phyloP scores from a whole-genome alignment of 805 yeast genomes.

The Torulaspora delbrueckii region DNA sequence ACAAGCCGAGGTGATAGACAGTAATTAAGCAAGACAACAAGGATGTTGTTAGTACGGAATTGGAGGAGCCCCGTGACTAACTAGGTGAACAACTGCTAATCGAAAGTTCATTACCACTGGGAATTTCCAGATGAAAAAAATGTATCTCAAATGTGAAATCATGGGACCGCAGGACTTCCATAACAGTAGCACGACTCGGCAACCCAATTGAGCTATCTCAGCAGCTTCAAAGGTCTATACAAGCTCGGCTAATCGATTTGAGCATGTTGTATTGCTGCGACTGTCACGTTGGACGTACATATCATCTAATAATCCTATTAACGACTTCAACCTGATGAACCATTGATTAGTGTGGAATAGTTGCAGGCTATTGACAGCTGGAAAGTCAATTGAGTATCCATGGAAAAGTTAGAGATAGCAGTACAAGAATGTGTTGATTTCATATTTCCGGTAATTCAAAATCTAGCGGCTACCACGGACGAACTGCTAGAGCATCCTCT shows the following conservation, averaged over 20 bases:
- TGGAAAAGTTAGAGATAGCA: constrained; percentile 9
- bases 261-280: neutral
- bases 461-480: constrained; percentile 3
- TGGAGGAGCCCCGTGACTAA: too few relatives aligned
- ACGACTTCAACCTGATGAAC: neutral
- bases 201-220: neutral
- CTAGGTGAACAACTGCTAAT: too few relatives aligned
- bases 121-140: too few relatives aligned
- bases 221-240: neutral
- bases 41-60: neutral
- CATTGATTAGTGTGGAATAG: neutral
- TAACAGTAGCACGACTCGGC: neutral
- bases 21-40: neutral
- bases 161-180: too few relatives aligned
- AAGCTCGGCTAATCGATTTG: neutral
- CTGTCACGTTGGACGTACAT: neutral
- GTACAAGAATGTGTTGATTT: constrained; percentile 16
- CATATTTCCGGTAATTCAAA: constrained; percentile 9
- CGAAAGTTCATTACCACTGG: too few relatives aligned
- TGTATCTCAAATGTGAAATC: too few relatives aligned
- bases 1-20: neutral
- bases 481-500: constrained; percentile 9
- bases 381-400: neutral
- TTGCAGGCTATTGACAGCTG: too few relatives aligned
- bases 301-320: neutral